Conservation (phyloP, 441 rosid species). For the Pelargonium australe region DNA sequence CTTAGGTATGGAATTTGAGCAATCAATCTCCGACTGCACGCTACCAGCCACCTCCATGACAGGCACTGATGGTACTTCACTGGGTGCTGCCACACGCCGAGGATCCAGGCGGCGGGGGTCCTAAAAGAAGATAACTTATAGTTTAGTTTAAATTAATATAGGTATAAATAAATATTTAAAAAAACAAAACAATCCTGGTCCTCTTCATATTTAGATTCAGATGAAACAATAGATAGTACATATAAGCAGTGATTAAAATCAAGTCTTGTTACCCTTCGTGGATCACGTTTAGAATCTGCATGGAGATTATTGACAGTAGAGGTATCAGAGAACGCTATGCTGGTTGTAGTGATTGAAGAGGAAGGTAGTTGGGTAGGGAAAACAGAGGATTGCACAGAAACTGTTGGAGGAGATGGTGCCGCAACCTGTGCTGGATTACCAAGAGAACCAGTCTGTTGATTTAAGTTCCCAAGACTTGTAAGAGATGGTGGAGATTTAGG, state of each 20-base stretch:
- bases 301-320: constrained; percentile 38
- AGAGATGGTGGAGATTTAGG: constrained; percentile 65
- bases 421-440: constrained; percentile 45
- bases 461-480: constrained; percentile 43
- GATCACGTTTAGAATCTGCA: constrained; percentile 86
- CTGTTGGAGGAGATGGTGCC: constrained; percentile 32
- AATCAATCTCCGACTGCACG: constrained; percentile 46
- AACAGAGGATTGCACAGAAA: constrained; percentile 40
- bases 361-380: constrained; percentile 35
- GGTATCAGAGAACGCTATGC: constrained; percentile 41
- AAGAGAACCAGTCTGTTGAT: constrained; percentile 36
- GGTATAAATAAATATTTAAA: background rate
- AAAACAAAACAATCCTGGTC: background rate
- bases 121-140: constrained; percentile 38
- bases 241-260: constrained; percentile 12
- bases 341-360: constrained; percentile 35
- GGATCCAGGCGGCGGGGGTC: constrained; percentile 99
- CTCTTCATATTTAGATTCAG: too few relatives aligned
- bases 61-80: constrained; percentile 40
- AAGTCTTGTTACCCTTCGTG: constrained; percentile 66
- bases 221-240: constrained; percentile 10
- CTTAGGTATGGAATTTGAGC: constrained; percentile 41
- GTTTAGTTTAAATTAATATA: constrained; percentile 23
- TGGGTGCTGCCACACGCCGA: constrained; percentile 50
- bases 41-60: constrained; percentile 44